Conservation (phyloP, 192 early-diverging fungal genomes). For the Dimargaris cristalligena region DNA sequence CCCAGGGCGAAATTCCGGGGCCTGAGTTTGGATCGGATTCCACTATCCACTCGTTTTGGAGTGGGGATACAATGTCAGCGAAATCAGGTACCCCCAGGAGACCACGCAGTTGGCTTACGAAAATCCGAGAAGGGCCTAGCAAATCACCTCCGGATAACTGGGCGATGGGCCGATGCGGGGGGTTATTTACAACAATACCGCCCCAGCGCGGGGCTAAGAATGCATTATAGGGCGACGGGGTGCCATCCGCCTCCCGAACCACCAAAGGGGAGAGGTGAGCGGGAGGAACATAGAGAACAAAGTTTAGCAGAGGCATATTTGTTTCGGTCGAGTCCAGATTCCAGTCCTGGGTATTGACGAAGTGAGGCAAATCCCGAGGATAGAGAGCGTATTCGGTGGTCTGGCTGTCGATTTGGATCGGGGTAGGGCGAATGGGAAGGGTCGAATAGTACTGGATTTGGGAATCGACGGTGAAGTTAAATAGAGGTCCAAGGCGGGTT, state of each 20-base stretch:
- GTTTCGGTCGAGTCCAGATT: slow-evolving; percentile 79
- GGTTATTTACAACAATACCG: slow-evolving; percentile 63
- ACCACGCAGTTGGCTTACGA: slow-evolving; percentile 62
- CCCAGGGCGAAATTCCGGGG: slow-evolving; percentile 63
- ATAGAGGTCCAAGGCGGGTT: slow-evolving; percentile 43
- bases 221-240: slow-evolving; percentile 34
- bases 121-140: slow-evolving; percentile 58
- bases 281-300: slow-evolving; percentile 75
- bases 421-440: slow-evolving; percentile 47
- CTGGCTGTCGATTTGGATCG: slow-evolving; percentile 13
- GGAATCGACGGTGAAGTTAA: slow-evolving; percentile 59
- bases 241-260: slow-evolving; percentile 39
- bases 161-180: slow-evolving; percentile 7
- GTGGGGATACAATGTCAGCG: not conserved
- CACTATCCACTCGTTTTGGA: slow-evolving; percentile 13
- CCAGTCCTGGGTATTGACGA: slow-evolving; percentile 95
- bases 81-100: slow-evolving; percentile 64
- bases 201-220: slow-evolving; percentile 94
- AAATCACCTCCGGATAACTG: slow-evolving; percentile 35
- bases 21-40: slow-evolving; percentile 23
- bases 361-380: slow-evolving; percentile 61
- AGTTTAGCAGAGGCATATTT: slow-evolving; percentile 66
- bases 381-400: slow-evolving; percentile 32
- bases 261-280: slow-evolving; percentile 45
- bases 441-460: slow-evolving; percentile 75